These are phyloP conservation scores for Raffaelea ambrosiae DNA, from an alignment of 2,329 filamentous ascomycete genomes.

Conservation along the genomic window DNA sequence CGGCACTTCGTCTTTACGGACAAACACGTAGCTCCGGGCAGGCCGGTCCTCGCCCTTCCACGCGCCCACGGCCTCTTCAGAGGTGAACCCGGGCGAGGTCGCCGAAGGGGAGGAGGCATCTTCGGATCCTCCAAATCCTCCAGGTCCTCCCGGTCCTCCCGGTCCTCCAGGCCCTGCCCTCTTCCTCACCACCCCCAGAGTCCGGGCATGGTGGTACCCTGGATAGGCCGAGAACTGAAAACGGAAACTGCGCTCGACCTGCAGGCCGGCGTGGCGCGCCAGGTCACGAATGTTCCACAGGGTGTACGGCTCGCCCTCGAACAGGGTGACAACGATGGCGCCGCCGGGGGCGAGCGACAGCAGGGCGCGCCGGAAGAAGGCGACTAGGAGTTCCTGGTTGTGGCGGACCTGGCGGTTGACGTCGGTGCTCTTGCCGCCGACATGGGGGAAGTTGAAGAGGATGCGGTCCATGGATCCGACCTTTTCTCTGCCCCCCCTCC, in stretches of 20 bases:
- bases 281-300: conserved; percentile 92
- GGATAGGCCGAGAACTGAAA: conserved; percentile 63
- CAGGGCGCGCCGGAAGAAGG: conserved; percentile 53
- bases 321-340: conserved; percentile 73
- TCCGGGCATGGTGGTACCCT: conserved; percentile 65
- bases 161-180: not conserved
- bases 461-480: conserved; percentile 65
- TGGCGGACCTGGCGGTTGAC: conserved; percentile 89
- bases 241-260: conserved; percentile 60
- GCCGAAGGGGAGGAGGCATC: no score
- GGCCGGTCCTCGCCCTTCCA: conserved; percentile 45
- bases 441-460: conserved; percentile 95
- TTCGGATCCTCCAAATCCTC: not conserved
- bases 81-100: not conserved
- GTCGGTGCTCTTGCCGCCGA: conserved; percentile 84
- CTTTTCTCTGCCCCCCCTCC: conserved; percentile 28
- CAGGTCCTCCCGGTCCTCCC: conserved; percentile 23
- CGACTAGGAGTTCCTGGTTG: conserved; percentile 73
- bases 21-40: conserved; percentile 54
- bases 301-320: conserved; percentile 90
- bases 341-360: conserved; percentile 46
- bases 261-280: conserved; percentile 65
- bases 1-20: conserved; percentile 44
- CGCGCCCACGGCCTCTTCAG: conserved; percentile 17
- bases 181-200: conserved; percentile 52